Percentiles rank a stretch among this genome's conserved stretches.
Conservation (phyloP, 73 alveolate species). For the Breviolum minutum region DNA sequence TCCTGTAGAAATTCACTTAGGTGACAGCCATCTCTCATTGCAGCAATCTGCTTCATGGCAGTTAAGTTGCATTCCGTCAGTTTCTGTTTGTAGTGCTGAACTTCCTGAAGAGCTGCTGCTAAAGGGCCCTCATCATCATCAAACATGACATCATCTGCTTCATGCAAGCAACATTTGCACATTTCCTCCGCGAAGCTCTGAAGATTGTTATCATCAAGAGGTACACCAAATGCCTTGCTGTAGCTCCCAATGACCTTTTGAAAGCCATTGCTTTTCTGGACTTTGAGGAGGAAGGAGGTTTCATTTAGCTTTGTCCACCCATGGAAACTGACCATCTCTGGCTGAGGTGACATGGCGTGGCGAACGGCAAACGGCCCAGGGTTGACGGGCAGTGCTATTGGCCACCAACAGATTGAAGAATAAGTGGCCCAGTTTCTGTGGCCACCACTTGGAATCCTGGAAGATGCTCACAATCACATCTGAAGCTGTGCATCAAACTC, state of each 20-base stretch:
- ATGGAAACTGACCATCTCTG: conserved; percentile 65
- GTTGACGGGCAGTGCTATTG: not conserved
- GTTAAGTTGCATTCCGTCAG: conserved; percentile 45
- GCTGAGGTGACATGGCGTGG: conserved; percentile 40
- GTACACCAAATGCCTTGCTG: conserved; percentile 48
- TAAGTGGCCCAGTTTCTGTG: no score
- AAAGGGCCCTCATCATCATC: conserved; percentile 8
- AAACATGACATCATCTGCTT: conserved; percentile 62
- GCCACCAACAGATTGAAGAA: no score
- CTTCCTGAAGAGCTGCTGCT: conserved; percentile 60
- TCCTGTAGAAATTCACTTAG: conserved; percentile 21
- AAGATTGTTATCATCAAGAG: conserved; percentile 52
- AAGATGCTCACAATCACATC: no score
- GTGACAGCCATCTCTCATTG: conserved; percentile 69
- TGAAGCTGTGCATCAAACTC: no score
- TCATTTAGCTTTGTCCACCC: conserved; percentile 52
- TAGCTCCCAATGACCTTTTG: conserved; percentile 48
- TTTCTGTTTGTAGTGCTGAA: conserved; percentile 64
- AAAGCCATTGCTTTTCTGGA: conserved; percentile 54
- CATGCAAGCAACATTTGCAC: conserved; percentile 52
- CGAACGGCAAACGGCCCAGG: not conserved
- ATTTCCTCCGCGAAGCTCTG: conserved; percentile 57
- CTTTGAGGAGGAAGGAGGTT: conserved; percentile 49
- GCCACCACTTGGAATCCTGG: no score
- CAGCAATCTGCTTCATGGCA: conserved; percentile 60